Base-by-base conservation (phyloP, 2,329 filamentous ascomycete genomes). In the Aspergillus sp. region DNA sequence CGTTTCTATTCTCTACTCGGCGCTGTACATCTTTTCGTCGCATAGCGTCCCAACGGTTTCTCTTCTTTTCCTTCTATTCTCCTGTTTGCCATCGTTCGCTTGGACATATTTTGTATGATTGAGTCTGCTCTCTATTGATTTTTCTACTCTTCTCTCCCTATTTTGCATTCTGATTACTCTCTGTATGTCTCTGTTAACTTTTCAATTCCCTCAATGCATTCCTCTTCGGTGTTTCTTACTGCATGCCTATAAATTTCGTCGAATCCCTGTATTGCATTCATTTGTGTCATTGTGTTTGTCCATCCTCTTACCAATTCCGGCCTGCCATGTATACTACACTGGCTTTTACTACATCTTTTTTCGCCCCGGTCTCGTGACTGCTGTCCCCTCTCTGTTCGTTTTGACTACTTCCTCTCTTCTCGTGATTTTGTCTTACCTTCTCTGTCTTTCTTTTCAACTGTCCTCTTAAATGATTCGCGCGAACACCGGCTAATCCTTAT, bases 191-290 rank as follows among this genome's bases (percentile, higher is more conserved):
- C 25, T 12, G 25, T 30, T 12, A 27, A 12, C 25, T 27, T 27
- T 4, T 27, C 25, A 41, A 44, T 35, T 33, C 49, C 54, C 49
- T 51, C 44, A 42, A 30, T 51, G 43, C 42, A 38, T 49, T 44
- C 23, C 43, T 37, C 22, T 19, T 30, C 10, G 3, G 5, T 30
- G 10, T 30, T 30, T 30, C 9, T 30, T 30, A 30, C 25, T 30
- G 25, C 25, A 5, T 30, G 10, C 10, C 10, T 30, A 30, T 30
- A 30, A 30, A 30, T 10, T 10, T 30, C 10, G 10, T 4, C 9
- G 10, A 30, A 10, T 30, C 25, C 10, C 25, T 30, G 9, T 12
- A 30, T 12, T 12, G 10, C 10, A 30, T 30, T 12, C 9, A 30
- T 12, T 30, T 30, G 25, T 30, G 10, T 12, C 25, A 12, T 12